Evolutionary conservation across 2,329 filamentous ascomycete species (phyloP).

Genomic region (Fusarium tjaetaba): DNA sequence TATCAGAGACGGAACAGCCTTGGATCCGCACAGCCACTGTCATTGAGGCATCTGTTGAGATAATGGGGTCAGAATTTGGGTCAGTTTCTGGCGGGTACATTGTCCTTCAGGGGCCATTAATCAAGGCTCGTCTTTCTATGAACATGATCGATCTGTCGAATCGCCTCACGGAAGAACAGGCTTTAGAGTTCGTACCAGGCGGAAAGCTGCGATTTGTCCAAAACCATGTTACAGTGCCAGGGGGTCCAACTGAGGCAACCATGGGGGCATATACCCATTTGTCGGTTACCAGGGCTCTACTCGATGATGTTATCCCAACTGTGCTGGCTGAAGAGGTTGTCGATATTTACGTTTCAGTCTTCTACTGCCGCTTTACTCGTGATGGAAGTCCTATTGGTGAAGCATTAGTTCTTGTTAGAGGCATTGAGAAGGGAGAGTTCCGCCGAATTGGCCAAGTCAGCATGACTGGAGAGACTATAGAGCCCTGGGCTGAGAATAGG

Average conservation of each 20-base stretch:
- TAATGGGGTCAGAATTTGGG: slow-evolving; percentile 19
- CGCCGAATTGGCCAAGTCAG: slow-evolving; percentile 21
- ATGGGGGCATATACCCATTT: not conserved
- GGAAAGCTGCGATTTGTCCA: slow-evolving; percentile 19
- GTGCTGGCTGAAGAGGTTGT: not conserved
- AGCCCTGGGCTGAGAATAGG: not conserved
- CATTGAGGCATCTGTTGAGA: slow-evolving; percentile 13
- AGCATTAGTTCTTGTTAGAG: slow-evolving; percentile 16
- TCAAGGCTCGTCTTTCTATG: slow-evolving; percentile 25
- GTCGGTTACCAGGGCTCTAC: not conserved
- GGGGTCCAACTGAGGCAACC: not conserved
- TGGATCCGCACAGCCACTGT: slow-evolving; percentile 7
- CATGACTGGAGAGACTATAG: not conserved
- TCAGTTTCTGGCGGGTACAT: slow-evolving; percentile 9
- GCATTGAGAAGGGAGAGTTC: slow-evolving; percentile 22
- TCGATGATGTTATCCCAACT: slow-evolving; percentile 10
- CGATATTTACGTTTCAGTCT: slow-evolving; percentile 14
- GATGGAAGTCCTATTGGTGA: not conserved
- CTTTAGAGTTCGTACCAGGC: slow-evolving; percentile 29
- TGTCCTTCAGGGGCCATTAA: slow-evolving; percentile 22
- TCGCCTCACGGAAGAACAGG: slow-evolving; percentile 21
- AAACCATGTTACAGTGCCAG: slow-evolving; percentile 1
- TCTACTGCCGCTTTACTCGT: slow-evolving; percentile 7
- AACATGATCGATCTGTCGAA: slow-evolving; percentile 15
- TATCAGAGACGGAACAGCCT: slow-evolving; percentile 4